Evolutionary conservation across 257 asterid genomes (phyloP), one percentile per base, ranked within the genome.

Genomic region (Fraxinus anomala): DNA sequence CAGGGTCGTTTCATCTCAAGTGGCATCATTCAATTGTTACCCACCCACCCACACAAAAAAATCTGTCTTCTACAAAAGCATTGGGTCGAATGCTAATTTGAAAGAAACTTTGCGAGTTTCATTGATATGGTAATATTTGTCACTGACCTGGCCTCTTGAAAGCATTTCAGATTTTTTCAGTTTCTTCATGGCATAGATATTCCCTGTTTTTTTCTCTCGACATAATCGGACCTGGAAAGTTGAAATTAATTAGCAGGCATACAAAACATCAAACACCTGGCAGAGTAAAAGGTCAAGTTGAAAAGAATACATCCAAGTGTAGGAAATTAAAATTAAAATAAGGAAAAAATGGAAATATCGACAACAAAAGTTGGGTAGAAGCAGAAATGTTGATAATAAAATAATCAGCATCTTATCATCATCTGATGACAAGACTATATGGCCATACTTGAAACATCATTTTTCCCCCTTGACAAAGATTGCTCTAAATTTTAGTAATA

Each of bases 131-230:
- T 47, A 47, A 14, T 47, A 47, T 69, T 37, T 34, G 26, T 61
- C 8, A 68, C 84, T 86, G 75, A 95, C 99, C 97, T 95, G 99
- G 84, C 98, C 99, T 90, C 96, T 88, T 86, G 90, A 89, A 72
- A 95, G 88, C 99, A 95, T 95, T 88, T 95, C 99, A 80, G 98
- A 90, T 89, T 95, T 95, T 91, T 93, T 95, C 80, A 95, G 84
- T 86, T 95, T 95, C 91, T 93, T 95, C 99, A 95, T 95, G 82
- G 99, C 99, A 88, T 95, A 95, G 66, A 95, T 91, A 82, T 90
- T 90, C 73, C 99, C 98, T 3, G 99, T 89, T 83, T 93, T 95
- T 85, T 79, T 95, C 87, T 95, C 99, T 74, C 96, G 92, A 72
- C 99, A 95, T 76, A 95, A 85, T 69, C 97, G 90, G 66, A 95